Conservation (phyloP, 768 basidiomycete species). For the Cystoderma amianthinum region DNA sequence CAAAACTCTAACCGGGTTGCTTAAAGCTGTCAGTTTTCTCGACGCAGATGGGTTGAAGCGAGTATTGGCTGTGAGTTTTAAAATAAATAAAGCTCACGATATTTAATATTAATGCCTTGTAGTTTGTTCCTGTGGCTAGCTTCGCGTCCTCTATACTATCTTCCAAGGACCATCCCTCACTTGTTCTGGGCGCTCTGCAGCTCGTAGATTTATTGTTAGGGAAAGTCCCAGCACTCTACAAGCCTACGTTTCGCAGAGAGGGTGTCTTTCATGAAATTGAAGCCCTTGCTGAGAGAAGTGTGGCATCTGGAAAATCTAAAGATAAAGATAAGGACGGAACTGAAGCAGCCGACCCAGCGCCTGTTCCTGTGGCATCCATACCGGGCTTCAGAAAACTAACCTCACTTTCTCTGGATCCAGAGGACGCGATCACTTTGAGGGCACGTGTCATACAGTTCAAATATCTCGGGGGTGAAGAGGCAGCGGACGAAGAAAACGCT, state of each 20-base stretch:
- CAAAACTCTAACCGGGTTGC: conserved; percentile 80
- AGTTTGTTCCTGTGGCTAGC: conserved; percentile 93
- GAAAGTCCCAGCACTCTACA: conserved; percentile 82
- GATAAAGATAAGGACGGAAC: conserved; percentile 34
- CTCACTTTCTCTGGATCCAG: conserved; percentile 68
- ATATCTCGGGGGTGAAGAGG: conserved; percentile 54
- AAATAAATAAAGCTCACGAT: conserved; percentile 3
- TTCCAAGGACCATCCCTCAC: conserved; percentile 80
- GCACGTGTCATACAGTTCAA: conserved; percentile 86
- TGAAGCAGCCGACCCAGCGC: conserved; percentile 17
- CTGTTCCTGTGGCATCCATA: conserved; percentile 36
- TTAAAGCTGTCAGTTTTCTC: conserved; percentile 90
- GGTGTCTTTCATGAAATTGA: conserved; percentile 97
- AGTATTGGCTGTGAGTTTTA: conserved; percentile 64
- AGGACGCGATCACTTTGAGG: conserved; percentile 90
- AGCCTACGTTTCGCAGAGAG: conserved; percentile 86
- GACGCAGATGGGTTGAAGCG: conserved; percentile 67
- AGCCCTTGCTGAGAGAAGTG: conserved; percentile 53
- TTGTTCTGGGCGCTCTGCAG: conserved; percentile 86
- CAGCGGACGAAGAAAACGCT: conserved; percentile 51
- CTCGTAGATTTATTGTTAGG: conserved; percentile 85
- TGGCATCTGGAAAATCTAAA: conserved; percentile 47
- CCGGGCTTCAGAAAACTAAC: conserved; percentile 67
- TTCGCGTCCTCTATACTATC: conserved; percentile 94
- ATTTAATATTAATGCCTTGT: conserved; percentile 7